Evolutionary conservation across 2,329 filamentous ascomycete genomes (phyloP).

Genomic region (Periconia sp.): DNA sequence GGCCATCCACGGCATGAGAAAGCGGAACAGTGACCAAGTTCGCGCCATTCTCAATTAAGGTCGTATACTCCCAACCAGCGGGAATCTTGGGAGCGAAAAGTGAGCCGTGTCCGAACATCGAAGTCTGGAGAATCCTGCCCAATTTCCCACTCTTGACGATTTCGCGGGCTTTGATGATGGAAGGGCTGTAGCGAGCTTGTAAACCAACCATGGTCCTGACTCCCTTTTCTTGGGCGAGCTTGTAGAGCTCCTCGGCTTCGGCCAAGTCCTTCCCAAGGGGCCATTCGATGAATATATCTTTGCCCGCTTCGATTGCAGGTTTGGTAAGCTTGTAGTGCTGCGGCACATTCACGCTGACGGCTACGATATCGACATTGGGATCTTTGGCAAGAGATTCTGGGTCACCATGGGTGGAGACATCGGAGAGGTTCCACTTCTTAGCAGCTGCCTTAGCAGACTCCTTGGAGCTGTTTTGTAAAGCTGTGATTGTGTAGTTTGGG

Average conservation of each 20-base stretch:
- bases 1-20: constrained; percentile 36
- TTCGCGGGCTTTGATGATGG: constrained; percentile 46
- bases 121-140: constrained; percentile 45
- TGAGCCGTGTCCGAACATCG: constrained; percentile 29
- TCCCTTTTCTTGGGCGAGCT: constrained; percentile 44
- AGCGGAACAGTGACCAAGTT: constrained; percentile 48
- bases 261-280: constrained; percentile 46
- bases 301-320: constrained; percentile 45
- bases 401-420: constrained; percentile 47
- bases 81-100: constrained; percentile 21
- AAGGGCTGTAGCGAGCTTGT: constrained; percentile 48
- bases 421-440: constrained; percentile 38
- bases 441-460: constrained; percentile 46
- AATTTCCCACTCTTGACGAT: constrained; percentile 48
- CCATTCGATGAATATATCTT: constrained; percentile 55
- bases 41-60: constrained; percentile 45
- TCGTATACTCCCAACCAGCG: constrained; percentile 50
- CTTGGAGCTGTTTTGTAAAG: constrained; percentile 52
- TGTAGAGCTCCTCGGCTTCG: constrained; percentile 48
- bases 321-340: constrained; percentile 47
- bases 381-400: constrained; percentile 34
- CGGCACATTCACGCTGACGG: constrained; percentile 48
- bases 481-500: constrained; percentile 50
- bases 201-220: constrained; percentile 52
- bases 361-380: constrained; percentile 51